Evolutionary conservation across 306 rosid genomes (phyloP).

Genomic region (Prunus fruticosa): DNA sequence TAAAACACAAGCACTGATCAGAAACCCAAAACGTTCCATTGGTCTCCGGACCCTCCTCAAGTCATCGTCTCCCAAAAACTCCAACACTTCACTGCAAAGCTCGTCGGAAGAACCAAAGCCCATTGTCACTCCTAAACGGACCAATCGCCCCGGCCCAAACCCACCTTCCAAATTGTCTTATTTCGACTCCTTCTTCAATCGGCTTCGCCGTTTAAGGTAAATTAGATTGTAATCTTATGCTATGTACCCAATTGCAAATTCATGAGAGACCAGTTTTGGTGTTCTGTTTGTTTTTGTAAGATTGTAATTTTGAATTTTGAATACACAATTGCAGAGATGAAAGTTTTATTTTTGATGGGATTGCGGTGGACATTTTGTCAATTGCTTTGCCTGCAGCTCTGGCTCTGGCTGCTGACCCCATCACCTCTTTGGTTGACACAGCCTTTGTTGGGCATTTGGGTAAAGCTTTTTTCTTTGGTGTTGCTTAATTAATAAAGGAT

Average conservation of each 20-base stretch:
- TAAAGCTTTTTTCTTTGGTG: conserved; percentile 25
- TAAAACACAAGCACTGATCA: conserved; percentile 18
- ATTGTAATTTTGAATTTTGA: neutral
- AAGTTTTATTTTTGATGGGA: conserved; percentile 44
- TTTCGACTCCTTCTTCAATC: conserved; percentile 18
- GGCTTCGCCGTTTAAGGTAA: conserved; percentile 36
- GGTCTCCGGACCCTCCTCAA: conserved; percentile 22
- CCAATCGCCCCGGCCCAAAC: neutral
- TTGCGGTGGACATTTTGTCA: conserved; percentile 67
- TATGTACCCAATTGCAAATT: neutral
- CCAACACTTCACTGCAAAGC: conserved; percentile 22
- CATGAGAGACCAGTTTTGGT: neutral
- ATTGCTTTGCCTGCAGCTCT: conserved; percentile 94
- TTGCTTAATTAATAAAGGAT: conserved; percentile 5
- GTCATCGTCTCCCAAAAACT: conserved; percentile 23
- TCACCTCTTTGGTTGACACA: conserved; percentile 84
- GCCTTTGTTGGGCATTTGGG: conserved; percentile 93
- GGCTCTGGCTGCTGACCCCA: conserved; percentile 88
- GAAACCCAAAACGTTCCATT: conserved; percentile 24
- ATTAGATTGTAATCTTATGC: neutral
- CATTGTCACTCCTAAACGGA: neutral
- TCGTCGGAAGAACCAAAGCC: conserved; percentile 30
- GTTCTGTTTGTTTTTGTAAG: neutral
- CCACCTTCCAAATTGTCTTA: conserved; percentile 16
- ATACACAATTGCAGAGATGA: conserved; percentile 31